Conservation (phyloP, 306 rosid species). For the Mimosa pudica region DNA sequence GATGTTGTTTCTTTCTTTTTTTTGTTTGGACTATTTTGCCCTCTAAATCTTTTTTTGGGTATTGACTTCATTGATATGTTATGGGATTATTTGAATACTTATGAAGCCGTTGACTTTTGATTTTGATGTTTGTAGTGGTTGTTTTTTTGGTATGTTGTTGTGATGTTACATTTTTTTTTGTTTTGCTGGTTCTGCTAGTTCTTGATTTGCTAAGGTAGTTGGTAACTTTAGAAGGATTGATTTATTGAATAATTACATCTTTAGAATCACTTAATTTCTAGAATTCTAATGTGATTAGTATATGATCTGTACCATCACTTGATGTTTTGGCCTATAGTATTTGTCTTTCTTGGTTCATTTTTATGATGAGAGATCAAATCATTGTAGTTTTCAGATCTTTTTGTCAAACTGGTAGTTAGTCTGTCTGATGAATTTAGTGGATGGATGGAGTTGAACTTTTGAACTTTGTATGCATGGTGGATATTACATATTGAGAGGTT, state of each 20-base stretch:
- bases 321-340: slow-evolving; percentile 15
- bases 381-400: not conserved
- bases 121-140: slow-evolving; percentile 10
- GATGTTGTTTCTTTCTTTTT: not conserved
- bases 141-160: not conserved
- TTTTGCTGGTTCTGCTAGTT: slow-evolving; percentile 16
- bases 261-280: slow-evolving; percentile 10
- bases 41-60: slow-evolving; percentile 6
- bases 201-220: slow-evolving; percentile 23
- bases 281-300: slow-evolving; percentile 26
- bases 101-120: slow-evolving; percentile 32
- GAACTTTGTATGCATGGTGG: not conserved
- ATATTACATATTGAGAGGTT: not conserved
- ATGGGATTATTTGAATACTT: slow-evolving; percentile 8
- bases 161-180: slow-evolving; percentile 20
- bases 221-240: slow-evolving; percentile 16
- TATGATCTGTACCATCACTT: not conserved
- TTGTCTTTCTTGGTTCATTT: not conserved
- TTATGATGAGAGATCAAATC: not conserved
- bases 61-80: not conserved
- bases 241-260: not conserved
- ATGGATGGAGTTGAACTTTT: slow-evolving; percentile 15
- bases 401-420: slow-evolving; percentile 23
- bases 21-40: slow-evolving; percentile 12
- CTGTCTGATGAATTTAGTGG: slow-evolving; percentile 18